Conservation (phyloP, 192 early-diverging fungal genomes). For the Phlyctochytrium planicorne region DNA sequence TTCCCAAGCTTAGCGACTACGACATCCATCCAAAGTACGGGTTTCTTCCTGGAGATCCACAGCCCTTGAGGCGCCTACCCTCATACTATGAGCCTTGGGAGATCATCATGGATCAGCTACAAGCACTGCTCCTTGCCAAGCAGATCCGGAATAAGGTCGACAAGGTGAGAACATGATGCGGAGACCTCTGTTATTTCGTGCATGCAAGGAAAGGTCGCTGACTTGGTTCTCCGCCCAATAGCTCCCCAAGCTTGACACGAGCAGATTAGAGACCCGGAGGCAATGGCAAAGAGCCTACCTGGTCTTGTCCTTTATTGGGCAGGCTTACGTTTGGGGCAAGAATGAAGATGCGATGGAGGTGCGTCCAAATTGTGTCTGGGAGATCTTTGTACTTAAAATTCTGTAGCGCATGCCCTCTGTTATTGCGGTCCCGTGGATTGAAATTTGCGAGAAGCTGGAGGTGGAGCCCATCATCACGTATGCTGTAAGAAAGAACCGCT, state of each 20-base stretch:
- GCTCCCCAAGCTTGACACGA: slow-evolving; percentile 73
- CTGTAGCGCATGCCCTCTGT: slow-evolving; percentile 66
- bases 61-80: slow-evolving; percentile 70
- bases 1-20: slow-evolving; percentile 32
- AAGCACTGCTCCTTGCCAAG: slow-evolving; percentile 61
- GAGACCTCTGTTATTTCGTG: background rate
- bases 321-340: slow-evolving; percentile 91
- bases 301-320: slow-evolving; percentile 83
- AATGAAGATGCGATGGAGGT: slow-evolving; percentile 70
- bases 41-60: slow-evolving; percentile 76
- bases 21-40: slow-evolving; percentile 88
- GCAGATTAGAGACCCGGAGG: slow-evolving; percentile 53
- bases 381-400: background rate
- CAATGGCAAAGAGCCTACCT: slow-evolving; percentile 87
- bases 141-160: slow-evolving; percentile 24
- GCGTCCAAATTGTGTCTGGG: background rate
- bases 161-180: slow-evolving; percentile 13
- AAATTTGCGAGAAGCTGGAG: slow-evolving; percentile 68
- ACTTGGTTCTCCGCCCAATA: slow-evolving; percentile 30
- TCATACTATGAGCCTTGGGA: slow-evolving; percentile 90
- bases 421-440: slow-evolving; percentile 84
- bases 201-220: background rate
- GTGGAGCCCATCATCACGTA: slow-evolving; percentile 87
- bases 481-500: slow-evolving; percentile 54
- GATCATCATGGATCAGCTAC: slow-evolving; percentile 71